Conservation (phyloP, 2,329 filamentous ascomycete species). For the Pseudocercospora eumusae region DNA sequence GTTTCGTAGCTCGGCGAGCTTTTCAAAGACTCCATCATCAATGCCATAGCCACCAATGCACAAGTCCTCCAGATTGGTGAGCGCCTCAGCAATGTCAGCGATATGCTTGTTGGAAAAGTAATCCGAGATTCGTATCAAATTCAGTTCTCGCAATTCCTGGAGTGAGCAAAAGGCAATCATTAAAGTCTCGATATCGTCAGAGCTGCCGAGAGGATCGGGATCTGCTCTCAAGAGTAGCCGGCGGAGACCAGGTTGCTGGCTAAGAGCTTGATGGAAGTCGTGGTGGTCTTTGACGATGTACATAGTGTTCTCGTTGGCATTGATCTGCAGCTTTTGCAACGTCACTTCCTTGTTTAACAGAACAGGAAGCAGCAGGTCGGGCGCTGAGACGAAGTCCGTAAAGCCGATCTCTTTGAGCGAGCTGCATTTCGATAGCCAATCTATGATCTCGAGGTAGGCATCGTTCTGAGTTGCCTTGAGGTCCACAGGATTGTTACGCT, state of each 20-base stretch:
- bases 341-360: slow-evolving; percentile 50
- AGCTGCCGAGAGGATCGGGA: slow-evolving; percentile 45
- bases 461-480: slow-evolving; percentile 57
- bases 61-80: slow-evolving; percentile 57
- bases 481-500: slow-evolving; percentile 43
- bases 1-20: slow-evolving; percentile 50
- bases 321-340: slow-evolving; percentile 53
- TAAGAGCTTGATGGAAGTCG: slow-evolving; percentile 56
- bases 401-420: slow-evolving; percentile 55
- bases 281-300: slow-evolving; percentile 54
- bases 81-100: slow-evolving; percentile 47
- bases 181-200: slow-evolving; percentile 53
- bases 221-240: slow-evolving; percentile 51
- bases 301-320: slow-evolving; percentile 41
- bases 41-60: slow-evolving; percentile 58
- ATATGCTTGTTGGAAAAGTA: slow-evolving; percentile 56
- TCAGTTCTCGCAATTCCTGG: slow-evolving; percentile 55
- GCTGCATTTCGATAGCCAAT: slow-evolving; percentile 59
- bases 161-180: slow-evolving; percentile 56
- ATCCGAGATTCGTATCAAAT: slow-evolving; percentile 55
- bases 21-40: slow-evolving; percentile 51
- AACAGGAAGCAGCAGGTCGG: slow-evolving; percentile 56
- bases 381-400: slow-evolving; percentile 53
- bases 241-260: slow-evolving; percentile 52
- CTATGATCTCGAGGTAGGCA: slow-evolving; percentile 53